Evolutionary conservation across 1,139 yeast genomes (phyloP), one percentile per base, ranked within the genome.

Genomic region (Magnusiomyces suaveolens): DNA sequence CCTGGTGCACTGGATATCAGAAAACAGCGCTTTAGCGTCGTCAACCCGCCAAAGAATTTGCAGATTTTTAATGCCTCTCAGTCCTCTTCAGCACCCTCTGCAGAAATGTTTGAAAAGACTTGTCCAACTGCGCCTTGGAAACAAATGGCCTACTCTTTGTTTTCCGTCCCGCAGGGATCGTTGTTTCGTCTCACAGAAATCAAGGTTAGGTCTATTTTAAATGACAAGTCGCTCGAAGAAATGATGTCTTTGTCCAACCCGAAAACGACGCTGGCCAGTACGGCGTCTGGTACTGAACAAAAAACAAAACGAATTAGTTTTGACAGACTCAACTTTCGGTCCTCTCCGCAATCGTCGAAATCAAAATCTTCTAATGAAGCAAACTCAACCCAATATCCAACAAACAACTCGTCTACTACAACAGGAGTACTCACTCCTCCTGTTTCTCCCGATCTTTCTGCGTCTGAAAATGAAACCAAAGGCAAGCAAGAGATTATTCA

Each of bases 131-230:
- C 43, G 18, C 48, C 3, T 2, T 6, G 25, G 16, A 44, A 33
- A 43, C 46, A 52, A 23, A 54, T 53, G 48, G 50, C 43, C 14
- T 56, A 53, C 36, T 51, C 55, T 1, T 36, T 56, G 20, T 56
- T 56, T 39, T 53, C 56, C 2, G 58, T 53, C 20, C 58, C 58
- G 4, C 58, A 55, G 38, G 56, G 52, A 8, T 50, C 56, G n/a
- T 33, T 55, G 16, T 55, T 53, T 43, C 26, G 56, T 14, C 53
- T 53, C 2, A 55, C 54, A 2, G 56, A 55, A 18, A 41, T 55
- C 14, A 55, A 53, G 23, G 56, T 55, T 3, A 52, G 54, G 44
- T 55, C 48, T 41, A 51, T 51, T 48, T 24, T 55, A 3, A 52
- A 54, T 3, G 56, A 53, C 20, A 53, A 55, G 26, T 51, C 49